Evolutionary conservation across 2,329 filamentous ascomycete genomes (phyloP), one percentile per base, ranked within the genome.

Genomic region (Trichoderma brevicompactum): DNA sequence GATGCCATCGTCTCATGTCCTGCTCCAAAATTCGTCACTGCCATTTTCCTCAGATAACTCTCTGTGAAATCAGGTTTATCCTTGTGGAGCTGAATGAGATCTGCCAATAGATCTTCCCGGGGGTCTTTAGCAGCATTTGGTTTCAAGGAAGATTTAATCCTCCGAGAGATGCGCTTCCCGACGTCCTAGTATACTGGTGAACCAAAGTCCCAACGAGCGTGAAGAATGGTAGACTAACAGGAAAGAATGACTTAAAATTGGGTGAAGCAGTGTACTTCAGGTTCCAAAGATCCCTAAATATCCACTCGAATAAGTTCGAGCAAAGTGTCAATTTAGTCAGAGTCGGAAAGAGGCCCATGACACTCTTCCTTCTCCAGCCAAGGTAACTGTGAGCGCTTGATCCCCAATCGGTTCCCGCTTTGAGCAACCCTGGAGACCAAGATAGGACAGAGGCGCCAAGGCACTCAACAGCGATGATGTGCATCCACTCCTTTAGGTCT

Each of bases 401-500:
- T 0, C 78, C 79, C 65, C 79, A 78, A 56, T 85, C 83, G 0
- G 80, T 79, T 4, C 75, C 75, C 23, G 74, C 73, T 8, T 75
- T 74, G 9, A 85, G 71, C 68, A 83, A 79, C 0, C 80, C 79
- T 0, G 83, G 83, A 0, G 83, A 84, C 83, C 83, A 85, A 0
- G 81, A 81, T 1, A 85, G 72, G 0, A 85, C 82, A 2, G 79
- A 72, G 0, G 82, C 81, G 0, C 81, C 79, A 2, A 85, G 78
- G 23, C 80, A 83, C 67, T 85, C 83, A 36, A 85, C 81, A 1
- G 78, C 79, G 17, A 84, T 75, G 64, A 85, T 84, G 72, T 85
- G 83, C 82, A 85, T 85, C 83, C 83, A 85, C 62, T 83, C 80
- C 58, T 81, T 82, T 17, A 85, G 70, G 64, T 85, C 81, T 4